Percentiles rank a stretch among this genome's conserved stretches.
Evolutionary conservation across 352 stramenopile genomes (phyloP).

Genomic region (Pythium vanterpoolii): DNA sequence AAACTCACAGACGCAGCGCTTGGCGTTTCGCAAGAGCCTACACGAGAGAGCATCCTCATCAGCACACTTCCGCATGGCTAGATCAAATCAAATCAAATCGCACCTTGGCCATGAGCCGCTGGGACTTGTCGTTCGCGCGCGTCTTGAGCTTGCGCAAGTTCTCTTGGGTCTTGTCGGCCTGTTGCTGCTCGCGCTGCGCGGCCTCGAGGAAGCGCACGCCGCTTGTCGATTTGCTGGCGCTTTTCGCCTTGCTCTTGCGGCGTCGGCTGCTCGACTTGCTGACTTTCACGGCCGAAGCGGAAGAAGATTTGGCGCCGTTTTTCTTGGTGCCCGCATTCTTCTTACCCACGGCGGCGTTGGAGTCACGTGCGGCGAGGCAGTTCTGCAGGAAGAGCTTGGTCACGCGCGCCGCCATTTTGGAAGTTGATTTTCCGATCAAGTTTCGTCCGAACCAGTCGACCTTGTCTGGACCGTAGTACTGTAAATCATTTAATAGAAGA

Average conservation of each 20-base stretch:
- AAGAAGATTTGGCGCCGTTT: background rate
- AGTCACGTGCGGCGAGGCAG: constrained; percentile 30
- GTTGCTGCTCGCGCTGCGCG: constrained; percentile 45
- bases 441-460: background rate
- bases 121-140: constrained; percentile 49
- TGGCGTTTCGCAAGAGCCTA: constrained; percentile 22
- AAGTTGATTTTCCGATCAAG: background rate
- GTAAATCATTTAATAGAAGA: background rate
- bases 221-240: constrained; percentile 6
- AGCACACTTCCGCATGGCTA: background rate
- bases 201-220: constrained; percentile 53
- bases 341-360: constrained; percentile 12
- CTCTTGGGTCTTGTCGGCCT: constrained; percentile 47
- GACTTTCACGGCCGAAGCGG: constrained; percentile 18
- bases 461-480: background rate
- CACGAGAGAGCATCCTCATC: background rate
- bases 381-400: constrained; percentile 78
- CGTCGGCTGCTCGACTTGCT: constrained; percentile 14
- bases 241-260: constrained; percentile 17
- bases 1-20: constrained; percentile 4
- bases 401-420: constrained; percentile 52
- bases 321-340: constrained; percentile 7
- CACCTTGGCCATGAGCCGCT: constrained; percentile 70
- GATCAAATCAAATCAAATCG: background rate
- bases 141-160: constrained; percentile 67